phyloP scores from a whole-genome alignment of 1,284 basidiomycete species.

The Polyporus tsugae region DNA sequence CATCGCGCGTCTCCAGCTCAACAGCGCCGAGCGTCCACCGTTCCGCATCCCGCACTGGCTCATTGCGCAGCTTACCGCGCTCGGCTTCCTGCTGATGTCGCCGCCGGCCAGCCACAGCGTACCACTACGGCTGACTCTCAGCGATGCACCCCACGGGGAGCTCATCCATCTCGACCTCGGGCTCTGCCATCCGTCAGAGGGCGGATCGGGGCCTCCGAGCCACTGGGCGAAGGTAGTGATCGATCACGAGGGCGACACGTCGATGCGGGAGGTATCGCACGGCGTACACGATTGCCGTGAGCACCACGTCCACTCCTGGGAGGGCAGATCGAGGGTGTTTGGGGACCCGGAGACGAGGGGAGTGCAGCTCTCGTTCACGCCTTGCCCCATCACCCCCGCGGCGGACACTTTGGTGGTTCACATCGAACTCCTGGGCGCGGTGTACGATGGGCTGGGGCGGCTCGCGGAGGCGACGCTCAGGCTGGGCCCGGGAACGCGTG shows the following conservation, averaged over 20 bases:
- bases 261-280: background rate
- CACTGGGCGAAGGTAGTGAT: too few relatives aligned
- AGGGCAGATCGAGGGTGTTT: background rate
- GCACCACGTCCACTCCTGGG: constrained; percentile 13
- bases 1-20: background rate
- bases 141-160: too few relatives aligned
- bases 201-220: too few relatives aligned
- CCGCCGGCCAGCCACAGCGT: background rate
- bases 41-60: constrained; percentile 4
- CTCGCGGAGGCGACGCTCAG: constrained; percentile 11
- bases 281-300: background rate
- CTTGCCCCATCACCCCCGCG: background rate
- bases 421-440: background rate
- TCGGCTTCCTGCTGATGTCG: background rate
- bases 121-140: background rate
- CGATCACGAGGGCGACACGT: too few relatives aligned
- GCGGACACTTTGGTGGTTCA: constrained; percentile 6
- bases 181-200: too few relatives aligned
- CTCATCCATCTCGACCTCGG: background rate
- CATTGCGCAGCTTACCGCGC: background rate
- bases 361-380: constrained; percentile 13
- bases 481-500: too few relatives aligned
- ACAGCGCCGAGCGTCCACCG: background rate
- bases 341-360: background rate
- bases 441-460: constrained; percentile 1